Base-by-base conservation (phyloP, 108 stramenopile genomes). In the Skeletonema potamos region DNA sequence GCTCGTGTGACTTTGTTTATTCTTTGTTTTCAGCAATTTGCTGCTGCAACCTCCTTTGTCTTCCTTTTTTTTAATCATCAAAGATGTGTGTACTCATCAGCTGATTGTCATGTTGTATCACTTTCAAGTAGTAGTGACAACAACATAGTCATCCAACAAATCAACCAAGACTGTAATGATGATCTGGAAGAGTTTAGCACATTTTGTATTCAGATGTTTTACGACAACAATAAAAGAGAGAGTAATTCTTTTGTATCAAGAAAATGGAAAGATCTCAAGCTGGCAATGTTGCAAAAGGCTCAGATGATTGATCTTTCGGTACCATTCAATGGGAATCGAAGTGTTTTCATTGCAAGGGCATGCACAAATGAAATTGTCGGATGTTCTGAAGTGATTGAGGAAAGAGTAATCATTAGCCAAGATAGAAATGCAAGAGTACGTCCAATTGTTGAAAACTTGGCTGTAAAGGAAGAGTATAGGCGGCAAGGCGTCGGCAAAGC, bases 311-410 rank as follows among this genome's bases (percentile, higher is more conserved):
- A 66, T 73, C 24, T 68, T 62, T 27, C 66, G 67, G 27, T 71
- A 71, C 64, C 27, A 48, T 33, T 33, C 24, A 18, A 51, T 51
- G 72, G 62, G 12, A 61, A 73, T 56, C 54, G 79, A 64, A 67
- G 65, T 60, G 60, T 80, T 22, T 80, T 73, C 63, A 46, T 80
- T 64, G 79, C 79, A 41, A 72, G 57, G 58, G 58, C 24, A 13
- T 41, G 28, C 7, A 64, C 17, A 20, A 9, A 20, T 18, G 48
- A 56, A 13, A 79, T 79, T 24, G 30, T 79, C 7, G 78, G 78
- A 28, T 79, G 70, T 54, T 79, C 71, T 44, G 78, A 79, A 57
- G 71, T 72, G 7, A 79, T 72, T 32, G 78, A 79, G 54, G 78
- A 72, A 55, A 64, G 44, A 54, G 15, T 79, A 7, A 66, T 68